Evolutionary conservation across 352 stramenopile species (phyloP).

Genomic region (Globisporangium alternatum): DNA sequence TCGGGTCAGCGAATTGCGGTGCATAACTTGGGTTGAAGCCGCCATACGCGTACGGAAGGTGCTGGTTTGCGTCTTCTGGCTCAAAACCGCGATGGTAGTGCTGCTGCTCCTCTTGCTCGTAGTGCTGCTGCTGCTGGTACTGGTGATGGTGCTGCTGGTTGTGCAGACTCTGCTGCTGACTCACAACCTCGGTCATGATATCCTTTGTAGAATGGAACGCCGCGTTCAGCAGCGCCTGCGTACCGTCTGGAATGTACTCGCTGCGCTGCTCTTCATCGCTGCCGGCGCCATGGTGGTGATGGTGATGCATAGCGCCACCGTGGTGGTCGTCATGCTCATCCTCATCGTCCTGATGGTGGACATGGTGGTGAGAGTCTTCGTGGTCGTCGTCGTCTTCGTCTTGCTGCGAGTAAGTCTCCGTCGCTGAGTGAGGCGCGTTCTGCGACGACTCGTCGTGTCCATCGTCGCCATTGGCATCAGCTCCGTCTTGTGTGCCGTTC

Average conservation of each 20-base stretch:
- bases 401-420: not conserved
- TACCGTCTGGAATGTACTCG: conserved; percentile 50
- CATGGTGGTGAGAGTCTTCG: not conserved
- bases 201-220: conserved; percentile 73
- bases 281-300: conserved; percentile 19
- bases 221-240: conserved; percentile 60
- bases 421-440: not conserved
- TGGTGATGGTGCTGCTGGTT: conserved; percentile 20
- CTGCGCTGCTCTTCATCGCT: conserved; percentile 20
- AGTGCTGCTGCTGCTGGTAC: conserved; percentile 28
- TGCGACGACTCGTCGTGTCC: conserved; percentile 3
- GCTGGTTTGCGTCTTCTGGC: conserved; percentile 48
- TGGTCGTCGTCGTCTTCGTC: conserved; percentile 16
- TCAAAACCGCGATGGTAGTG: conserved; percentile 59
- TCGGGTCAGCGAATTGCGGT: conserved; percentile 27
- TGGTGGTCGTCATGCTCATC: conserved; percentile 18
- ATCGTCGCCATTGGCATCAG: conserved; percentile 6
- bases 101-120: conserved; percentile 23
- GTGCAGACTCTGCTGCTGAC: conserved; percentile 33
- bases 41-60: conserved; percentile 28
- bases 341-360: conserved; percentile 9
- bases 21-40: conserved; percentile 22
- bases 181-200: conserved; percentile 70
- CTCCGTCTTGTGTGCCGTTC: not conserved
- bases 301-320: conserved; percentile 17